Percentiles rank a stretch among this genome's conserved stretches.
Evolutionary conservation across 176 grass and related monocot species (phyloP).

Genomic region (Carex myosuroides): DNA sequence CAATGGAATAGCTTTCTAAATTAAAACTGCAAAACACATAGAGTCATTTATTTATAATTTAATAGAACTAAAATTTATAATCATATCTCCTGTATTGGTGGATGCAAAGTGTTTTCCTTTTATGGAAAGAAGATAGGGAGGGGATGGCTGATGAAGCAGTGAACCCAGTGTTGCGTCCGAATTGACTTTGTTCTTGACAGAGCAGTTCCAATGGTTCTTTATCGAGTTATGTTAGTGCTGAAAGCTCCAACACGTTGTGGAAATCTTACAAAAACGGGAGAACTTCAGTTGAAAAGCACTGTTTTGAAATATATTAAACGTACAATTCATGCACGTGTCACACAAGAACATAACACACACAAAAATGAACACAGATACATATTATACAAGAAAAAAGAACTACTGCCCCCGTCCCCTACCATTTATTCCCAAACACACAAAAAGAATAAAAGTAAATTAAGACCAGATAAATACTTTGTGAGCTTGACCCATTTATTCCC

Average conservation of each 20-base stretch:
- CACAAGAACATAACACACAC: not conserved
- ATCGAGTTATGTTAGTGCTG: constrained; percentile 54
- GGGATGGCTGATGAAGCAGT: constrained; percentile 35
- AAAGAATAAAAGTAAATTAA: not conserved
- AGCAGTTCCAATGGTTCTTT: constrained; percentile 99
- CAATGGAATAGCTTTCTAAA: too few species aligned
- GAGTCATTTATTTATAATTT: too few species aligned
- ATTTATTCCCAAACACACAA: not conserved
- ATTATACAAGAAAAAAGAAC: not conserved
- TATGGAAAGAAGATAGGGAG: constrained; percentile 28
- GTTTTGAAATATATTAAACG: not conserved
- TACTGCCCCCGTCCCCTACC: not conserved
- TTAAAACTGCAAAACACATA: too few species aligned
- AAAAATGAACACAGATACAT: not conserved
- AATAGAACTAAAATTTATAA: too few species aligned
- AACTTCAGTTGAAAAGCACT: not conserved
- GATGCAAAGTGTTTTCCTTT: constrained; percentile 33
- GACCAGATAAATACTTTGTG: too few species aligned
- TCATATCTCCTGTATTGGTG: not conserved
- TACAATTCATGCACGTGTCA: not conserved
- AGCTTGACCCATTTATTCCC: constrained; percentile 99
- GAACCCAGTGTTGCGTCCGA: constrained; percentile 65
- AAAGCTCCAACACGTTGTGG: too few species aligned
- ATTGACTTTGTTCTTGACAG: constrained; percentile 93
- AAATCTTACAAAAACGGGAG: not conserved